Base-by-base conservation (phyloP, 1,284 basidiomycete species). In the Ustilago crameri region DNA sequence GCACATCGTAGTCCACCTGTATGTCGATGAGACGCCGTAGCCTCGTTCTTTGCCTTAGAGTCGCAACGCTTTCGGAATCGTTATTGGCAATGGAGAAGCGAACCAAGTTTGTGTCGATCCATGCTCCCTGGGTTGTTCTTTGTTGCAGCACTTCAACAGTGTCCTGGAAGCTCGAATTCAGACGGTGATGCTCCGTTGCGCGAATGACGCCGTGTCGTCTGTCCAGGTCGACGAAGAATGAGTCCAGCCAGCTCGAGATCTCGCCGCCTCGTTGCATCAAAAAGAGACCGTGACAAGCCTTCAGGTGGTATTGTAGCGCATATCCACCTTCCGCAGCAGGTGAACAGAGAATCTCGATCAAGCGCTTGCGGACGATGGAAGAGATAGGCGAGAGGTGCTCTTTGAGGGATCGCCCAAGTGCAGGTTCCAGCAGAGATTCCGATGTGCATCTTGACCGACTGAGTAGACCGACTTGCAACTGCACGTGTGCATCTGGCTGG, bases 261-360 rank as follows among this genome's bases (percentile, higher is more conserved):
- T 72, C 73, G 32, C 60, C 48, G 18, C 68, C 73, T 52, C 42
- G 56, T 47, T 59, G 54, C 73, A 71, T 72, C n/a, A 72, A 53
- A 34, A 46, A 68, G 12, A 75, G 59, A 23, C 69, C 69, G 23
- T 68, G 64, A 17, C 66, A 63, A 3, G 63, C 63, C 17, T 24
- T 22, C 9, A 75, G 53, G 34, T 75, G 73, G 0, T 44, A 22
- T 32, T 45, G 64, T 40, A 75, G 44, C 9, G 58, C 54, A 34
- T 58, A 72, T 10, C 73, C 73, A 17, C 63, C 63, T 22, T 68
- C 63, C 23, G 47, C 26, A 23, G 43, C 51, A 7, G 57, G 49
- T 30, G 52, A 49, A 0, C 51, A 55, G 9, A 75, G 60, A 4
- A 61, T 51, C n/a, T 62, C 57, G 43, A 59, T 56, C 42, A 75